Percentiles rank a stretch among this genome's conserved stretches.
Evolutionary conservation across 345 rosid genomes (phyloP).

Genomic region (Populus simonii): DNA sequence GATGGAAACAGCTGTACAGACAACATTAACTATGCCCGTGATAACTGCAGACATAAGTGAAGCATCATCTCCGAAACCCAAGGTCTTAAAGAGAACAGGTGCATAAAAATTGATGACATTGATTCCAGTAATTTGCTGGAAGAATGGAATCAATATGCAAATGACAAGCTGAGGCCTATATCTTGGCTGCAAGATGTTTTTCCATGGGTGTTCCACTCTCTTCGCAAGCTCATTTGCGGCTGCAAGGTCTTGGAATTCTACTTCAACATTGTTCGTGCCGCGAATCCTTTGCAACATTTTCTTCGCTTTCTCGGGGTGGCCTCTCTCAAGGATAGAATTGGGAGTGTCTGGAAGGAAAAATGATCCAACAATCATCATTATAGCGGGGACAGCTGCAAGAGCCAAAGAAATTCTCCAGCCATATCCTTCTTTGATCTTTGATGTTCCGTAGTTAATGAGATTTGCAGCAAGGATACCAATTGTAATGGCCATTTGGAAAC

Average conservation of each 20-base stretch:
- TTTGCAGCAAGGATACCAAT: slow-evolving; percentile 37
- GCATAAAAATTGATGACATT: slow-evolving; percentile 48
- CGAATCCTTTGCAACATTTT: slow-evolving; percentile 30
- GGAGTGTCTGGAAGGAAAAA: slow-evolving; percentile 41
- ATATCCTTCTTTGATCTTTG: slow-evolving; percentile 14
- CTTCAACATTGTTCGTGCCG: slow-evolving; percentile 32
- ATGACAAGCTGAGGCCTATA: slow-evolving; percentile 40
- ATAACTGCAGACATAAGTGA: slow-evolving; percentile 35
- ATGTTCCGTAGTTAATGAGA: slow-evolving; percentile 29
- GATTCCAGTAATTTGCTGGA: slow-evolving; percentile 44
- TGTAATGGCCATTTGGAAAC: slow-evolving; percentile 36
- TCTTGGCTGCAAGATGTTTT: slow-evolving; percentile 12
- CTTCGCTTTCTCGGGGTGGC: slow-evolving; percentile 28
- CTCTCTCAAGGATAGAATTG: slow-evolving; percentile 42
- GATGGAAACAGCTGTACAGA: slow-evolving; percentile 33
- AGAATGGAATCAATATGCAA: slow-evolving; percentile 28
- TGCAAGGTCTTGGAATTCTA: slow-evolving; percentile 31
- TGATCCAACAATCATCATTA: slow-evolving; percentile 23
- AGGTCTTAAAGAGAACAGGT: slow-evolving; percentile 36
- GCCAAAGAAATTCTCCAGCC: slow-evolving; percentile 46
- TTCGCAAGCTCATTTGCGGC: slow-evolving; percentile 22
- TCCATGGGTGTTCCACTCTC: slow-evolving; percentile 32
- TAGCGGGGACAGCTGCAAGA: slow-evolving; percentile 36
- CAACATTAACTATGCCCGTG: slow-evolving; percentile 30
- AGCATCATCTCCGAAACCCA: slow-evolving; percentile 34